A percentile compares a stretch with the other conserved stretches of the same genome.
Conservation (phyloP, 2,329 filamentous ascomycete species). For the Sporothrix euskadiensis region DNA sequence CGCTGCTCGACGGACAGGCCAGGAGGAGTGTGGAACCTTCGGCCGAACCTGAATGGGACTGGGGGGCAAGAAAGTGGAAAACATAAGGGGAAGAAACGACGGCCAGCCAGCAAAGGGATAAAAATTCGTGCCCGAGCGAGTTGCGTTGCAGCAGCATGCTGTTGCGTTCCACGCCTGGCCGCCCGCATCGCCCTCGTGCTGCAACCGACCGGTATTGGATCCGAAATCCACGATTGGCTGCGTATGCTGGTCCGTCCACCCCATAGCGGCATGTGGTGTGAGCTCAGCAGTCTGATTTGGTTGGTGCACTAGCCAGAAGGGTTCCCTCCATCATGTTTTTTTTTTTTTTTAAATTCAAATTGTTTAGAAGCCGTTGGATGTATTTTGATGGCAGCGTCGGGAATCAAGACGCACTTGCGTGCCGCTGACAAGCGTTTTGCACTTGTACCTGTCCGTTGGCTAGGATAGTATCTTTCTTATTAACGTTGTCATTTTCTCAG, state of each 20-base stretch:
- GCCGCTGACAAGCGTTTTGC: constrained; percentile 12
- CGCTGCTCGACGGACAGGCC: constrained; percentile 4
- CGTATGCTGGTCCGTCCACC: constrained; percentile 4
- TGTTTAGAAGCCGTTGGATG: background rate
- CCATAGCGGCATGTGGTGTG: constrained; percentile 9
- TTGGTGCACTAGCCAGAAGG: constrained; percentile 3
- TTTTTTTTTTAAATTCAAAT: too few relatives aligned
- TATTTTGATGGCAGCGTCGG: background rate
- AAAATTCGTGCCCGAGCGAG: background rate
- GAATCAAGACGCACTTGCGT: background rate
- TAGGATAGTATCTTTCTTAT: background rate
- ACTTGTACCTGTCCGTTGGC: background rate
- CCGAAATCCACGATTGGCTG: constrained; percentile 22
- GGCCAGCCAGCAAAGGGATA: constrained; percentile 2
- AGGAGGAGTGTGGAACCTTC: background rate
- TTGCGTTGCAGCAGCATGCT: constrained; percentile 1
- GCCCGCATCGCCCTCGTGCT: background rate
- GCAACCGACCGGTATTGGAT: constrained; percentile 13
- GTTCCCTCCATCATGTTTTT: background rate
- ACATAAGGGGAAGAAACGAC: background rate
- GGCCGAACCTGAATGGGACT: background rate
- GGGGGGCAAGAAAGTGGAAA: background rate
- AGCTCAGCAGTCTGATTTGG: constrained; percentile 16
- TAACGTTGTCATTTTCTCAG: background rate
- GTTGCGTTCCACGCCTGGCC: background rate